These are phyloP conservation scores for Diversispora eburnea DNA, from an alignment of 192 early-diverging fungal genomes.

Conservation along the genomic window DNA sequence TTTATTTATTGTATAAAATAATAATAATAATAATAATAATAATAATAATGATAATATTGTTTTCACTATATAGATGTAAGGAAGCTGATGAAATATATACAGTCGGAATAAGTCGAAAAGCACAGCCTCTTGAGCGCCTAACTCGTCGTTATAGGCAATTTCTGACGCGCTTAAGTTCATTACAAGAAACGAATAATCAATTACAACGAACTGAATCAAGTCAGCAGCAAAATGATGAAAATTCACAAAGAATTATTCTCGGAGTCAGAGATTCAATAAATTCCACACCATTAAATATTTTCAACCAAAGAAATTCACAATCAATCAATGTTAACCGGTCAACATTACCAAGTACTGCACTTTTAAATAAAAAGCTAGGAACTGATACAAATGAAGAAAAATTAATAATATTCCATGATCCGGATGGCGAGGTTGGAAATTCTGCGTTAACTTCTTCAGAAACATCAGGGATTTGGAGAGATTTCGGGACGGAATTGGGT, in stretches of 20 bases:
- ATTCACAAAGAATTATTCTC: slow-evolving; percentile 18
- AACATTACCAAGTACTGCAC: not conserved
- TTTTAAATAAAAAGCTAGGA: not conserved
- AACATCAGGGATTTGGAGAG: slow-evolving; percentile 44
- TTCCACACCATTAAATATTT: slow-evolving; percentile 10
- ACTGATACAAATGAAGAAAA: slow-evolving; percentile 15
- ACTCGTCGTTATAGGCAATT: slow-evolving; percentile 57
- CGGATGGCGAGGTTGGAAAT: not conserved
- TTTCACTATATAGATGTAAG: slow-evolving; percentile 39
- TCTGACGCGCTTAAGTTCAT: slow-evolving; percentile 42
- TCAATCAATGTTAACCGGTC: not conserved
- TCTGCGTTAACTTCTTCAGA: not conserved
- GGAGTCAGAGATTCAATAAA: slow-evolving; percentile 27
- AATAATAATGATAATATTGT: too few species aligned
- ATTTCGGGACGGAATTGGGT: slow-evolving; percentile 55
- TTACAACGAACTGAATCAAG: not conserved
- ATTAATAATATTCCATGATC: slow-evolving; percentile 35
- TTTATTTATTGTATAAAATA: not conserved
- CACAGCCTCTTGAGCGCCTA: slow-evolving; percentile 66
- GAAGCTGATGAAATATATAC: slow-evolving; percentile 61
- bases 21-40: too few species aligned
- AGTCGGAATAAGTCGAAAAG: slow-evolving; percentile 65
- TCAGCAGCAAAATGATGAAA: not conserved
- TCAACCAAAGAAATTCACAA: not conserved
- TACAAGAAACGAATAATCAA: slow-evolving; percentile 15